Evolutionary conservation across 352 stramenopile genomes (phyloP).

Genomic region (Pythium utonaiense): DNA sequence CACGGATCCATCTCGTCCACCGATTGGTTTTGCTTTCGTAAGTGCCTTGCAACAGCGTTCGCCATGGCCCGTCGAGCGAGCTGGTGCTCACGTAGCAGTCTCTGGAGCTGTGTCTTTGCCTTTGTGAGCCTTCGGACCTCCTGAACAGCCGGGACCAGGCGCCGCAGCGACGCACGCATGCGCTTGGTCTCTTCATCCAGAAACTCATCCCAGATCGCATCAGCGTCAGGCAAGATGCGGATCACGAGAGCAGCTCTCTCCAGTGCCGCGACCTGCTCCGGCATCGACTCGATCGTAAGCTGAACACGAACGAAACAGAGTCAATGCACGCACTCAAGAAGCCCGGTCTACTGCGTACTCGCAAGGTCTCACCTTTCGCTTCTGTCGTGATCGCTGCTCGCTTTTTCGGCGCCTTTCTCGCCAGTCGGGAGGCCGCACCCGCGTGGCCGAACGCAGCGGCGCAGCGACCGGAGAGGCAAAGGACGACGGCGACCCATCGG

Average conservation of each 20-base stretch:
- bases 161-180: neutral
- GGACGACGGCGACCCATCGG: neutral
- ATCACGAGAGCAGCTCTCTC: neutral
- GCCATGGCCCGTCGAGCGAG: too few species aligned
- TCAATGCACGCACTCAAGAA: too few species aligned
- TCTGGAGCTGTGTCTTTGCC: neutral
- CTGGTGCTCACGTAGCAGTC: neutral
- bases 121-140: neutral
- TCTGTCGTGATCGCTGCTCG: neutral
- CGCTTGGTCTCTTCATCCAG: conserved; percentile 5
- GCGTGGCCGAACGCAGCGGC: neutral
- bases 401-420: neutral
- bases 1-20: too few species aligned
- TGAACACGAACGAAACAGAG: too few species aligned
- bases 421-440: neutral
- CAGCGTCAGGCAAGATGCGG: neutral
- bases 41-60: too few species aligned
- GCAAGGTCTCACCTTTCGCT: neutral
- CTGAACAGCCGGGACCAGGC: neutral
- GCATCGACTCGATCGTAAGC: neutral
- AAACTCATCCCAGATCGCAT: conserved; percentile 5
- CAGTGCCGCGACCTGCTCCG: neutral
- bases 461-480: too few species aligned
- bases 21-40: too few species aligned
- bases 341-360: too few species aligned